Evolutionary conservation across 768 basidiomycete species (phyloP), one percentile per base, ranked within the genome.

Genomic region (Strobilomyces echinocephalus): DNA sequence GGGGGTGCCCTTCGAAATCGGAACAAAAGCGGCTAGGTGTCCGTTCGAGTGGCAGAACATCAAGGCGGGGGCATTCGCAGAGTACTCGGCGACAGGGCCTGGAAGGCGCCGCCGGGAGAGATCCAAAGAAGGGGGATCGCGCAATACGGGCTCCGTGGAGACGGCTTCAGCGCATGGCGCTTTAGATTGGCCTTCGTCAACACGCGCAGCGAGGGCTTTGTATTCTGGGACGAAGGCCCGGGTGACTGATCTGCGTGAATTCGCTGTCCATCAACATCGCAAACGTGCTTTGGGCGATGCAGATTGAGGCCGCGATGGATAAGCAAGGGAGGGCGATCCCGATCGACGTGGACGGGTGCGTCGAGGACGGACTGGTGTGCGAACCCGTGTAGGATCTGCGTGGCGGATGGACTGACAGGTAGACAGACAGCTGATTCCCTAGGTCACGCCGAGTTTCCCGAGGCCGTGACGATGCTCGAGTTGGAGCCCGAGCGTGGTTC

Each of bases 211-310:
- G 6, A 9, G 9, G 30, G 1, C 30, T 30, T 30, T 5, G 9
- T 9, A 5, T 9, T 30, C 30, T 30, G 30, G 30, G 30, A 30
- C 30, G 9, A 30, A 6, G 54, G 0, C 53, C 53, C 47, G 54
- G 54, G 1, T 46, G 45, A 36, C 50, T 45, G 42, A 68, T 70
- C 15, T 74, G 74, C 47, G 60, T 65, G n/a, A 56, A 68, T 12
- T 62, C 67, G 15, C 39, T 74, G 35, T 73, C 71, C 52, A 69
- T 73, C 35, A 57, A 60, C 30, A 63, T 71, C 28, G 72, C 72
- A 14, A 53, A 57, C 30, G 49, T 68, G 6, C 59, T n/a, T 74
- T 65, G 60, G 56, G 64, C 68, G 7, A 58, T 52, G 47, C 55
- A 61, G 21, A 45, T 70, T 9, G 52, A 28, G 10, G 57, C 57